phyloP scores from a whole-genome alignment of 441 rosid genomes.

The Pelargonium australe region DNA sequence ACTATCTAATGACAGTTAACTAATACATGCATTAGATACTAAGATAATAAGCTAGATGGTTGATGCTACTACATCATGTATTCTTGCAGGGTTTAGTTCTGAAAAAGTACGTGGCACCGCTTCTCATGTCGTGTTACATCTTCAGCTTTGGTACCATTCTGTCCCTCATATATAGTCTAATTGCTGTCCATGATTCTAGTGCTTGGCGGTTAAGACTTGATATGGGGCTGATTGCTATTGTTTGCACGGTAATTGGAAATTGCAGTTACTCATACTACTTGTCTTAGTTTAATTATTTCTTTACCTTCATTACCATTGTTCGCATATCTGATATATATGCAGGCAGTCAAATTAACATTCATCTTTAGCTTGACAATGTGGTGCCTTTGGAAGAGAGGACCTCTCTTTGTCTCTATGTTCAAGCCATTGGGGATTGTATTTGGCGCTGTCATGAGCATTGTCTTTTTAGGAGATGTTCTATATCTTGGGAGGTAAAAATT shows the following conservation, averaged over 20 bases:
- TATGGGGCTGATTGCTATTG: slow-evolving; percentile 25
- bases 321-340: not conserved
- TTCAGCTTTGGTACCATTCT: slow-evolving; percentile 24
- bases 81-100: slow-evolving; percentile 33
- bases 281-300: no score
- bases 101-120: slow-evolving; percentile 32
- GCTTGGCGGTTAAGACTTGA: slow-evolving; percentile 36
- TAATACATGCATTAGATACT: no score
- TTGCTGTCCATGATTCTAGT: slow-evolving; percentile 27
- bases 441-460: slow-evolving; percentile 36
- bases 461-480: slow-evolving; percentile 41
- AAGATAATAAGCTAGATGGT: no score
- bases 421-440: slow-evolving; percentile 52
- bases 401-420: slow-evolving; percentile 62
- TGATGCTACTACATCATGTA: no score
- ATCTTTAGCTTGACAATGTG: slow-evolving; percentile 16
- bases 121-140: slow-evolving; percentile 26
- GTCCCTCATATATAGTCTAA: slow-evolving; percentile 26
- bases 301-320: no score
- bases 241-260: slow-evolving; percentile 13
- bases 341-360: not conserved
- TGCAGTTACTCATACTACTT: no score
- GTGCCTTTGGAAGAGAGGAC: slow-evolving; percentile 51
- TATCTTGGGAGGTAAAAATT: slow-evolving; percentile 46
- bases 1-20: no score